Evolutionary conservation across 1,284 basidiomycete species (phyloP).

Genomic region (Athelia sp.): DNA sequence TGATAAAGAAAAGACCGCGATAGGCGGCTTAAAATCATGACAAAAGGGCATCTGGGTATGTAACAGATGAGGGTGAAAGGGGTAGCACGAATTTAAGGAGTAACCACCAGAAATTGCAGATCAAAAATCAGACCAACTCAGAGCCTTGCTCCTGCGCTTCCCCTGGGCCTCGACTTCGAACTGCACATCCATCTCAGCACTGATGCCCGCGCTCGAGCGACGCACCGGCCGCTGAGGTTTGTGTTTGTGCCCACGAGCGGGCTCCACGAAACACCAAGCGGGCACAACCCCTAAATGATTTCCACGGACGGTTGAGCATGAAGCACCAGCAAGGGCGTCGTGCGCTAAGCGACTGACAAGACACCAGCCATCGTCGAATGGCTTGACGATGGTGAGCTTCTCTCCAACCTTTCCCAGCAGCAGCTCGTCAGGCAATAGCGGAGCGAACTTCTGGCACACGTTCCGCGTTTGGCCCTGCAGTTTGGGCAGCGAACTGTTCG

Average conservation of each 20-base stretch:
- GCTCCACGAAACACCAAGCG: conserved; percentile 66
- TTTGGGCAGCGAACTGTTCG: not conserved
- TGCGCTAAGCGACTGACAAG: conserved; percentile 45
- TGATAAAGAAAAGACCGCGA: too few species aligned
- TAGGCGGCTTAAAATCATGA: too few species aligned
- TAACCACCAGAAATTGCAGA: too few species aligned
- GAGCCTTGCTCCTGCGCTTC: too few species aligned
- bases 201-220: conserved; percentile 55
- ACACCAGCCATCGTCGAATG: conserved; percentile 74
- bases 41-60: too few species aligned
- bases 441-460: conserved; percentile 58
- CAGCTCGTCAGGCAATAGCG: conserved; percentile 69
- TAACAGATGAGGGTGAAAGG: too few species aligned
- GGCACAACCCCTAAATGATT: conserved; percentile 65
- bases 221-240: conserved; percentile 59
- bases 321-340: conserved; percentile 35
- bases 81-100: too few species aligned
- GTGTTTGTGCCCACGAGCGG: conserved; percentile 31
- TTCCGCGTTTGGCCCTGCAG: conserved; percentile 38
- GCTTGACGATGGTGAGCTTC: conserved; percentile 51
- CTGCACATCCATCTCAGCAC: conserved; percentile 41
- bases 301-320: conserved; percentile 26
- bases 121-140: too few species aligned
- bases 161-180: too few species aligned
- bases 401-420: conserved; percentile 48